These are phyloP conservation scores for Candida anglica DNA, from an alignment of 805 yeast genomes.

Conservation along the genomic window DNA sequence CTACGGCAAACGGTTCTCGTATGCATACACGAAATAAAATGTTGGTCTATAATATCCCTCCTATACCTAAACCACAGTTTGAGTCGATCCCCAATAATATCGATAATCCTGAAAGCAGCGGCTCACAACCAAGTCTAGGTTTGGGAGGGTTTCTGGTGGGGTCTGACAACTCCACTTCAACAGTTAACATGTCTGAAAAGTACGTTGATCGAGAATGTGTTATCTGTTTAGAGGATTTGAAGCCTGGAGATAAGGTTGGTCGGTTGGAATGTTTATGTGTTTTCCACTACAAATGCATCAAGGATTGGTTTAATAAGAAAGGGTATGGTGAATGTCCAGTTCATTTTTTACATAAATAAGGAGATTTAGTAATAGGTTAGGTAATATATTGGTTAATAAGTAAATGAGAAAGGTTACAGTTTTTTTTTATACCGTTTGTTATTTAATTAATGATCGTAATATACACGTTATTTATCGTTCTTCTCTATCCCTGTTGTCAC, in stretches of 20 bases:
- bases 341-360: constrained; percentile 43
- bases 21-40: constrained; percentile 60
- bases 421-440: constrained; percentile 1
- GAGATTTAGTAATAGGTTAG: no score
- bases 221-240: constrained; percentile 86
- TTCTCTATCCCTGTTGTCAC: constrained; percentile 32
- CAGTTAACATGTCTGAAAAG: constrained; percentile 14
- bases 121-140: not conserved
- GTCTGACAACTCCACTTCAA: constrained; percentile 16
- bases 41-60: constrained; percentile 69
- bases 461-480: constrained; percentile 24
- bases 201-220: constrained; percentile 74
- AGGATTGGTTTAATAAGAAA: constrained; percentile 84
- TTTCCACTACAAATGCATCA: constrained; percentile 87
- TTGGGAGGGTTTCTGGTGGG: constrained; percentile 11
- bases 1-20: constrained; percentile 11
- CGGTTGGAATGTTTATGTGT: constrained; percentile 91
- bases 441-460: no score
- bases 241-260: constrained; percentile 85
- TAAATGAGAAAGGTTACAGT: not conserved
- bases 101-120: not conserved
- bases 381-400: no score
- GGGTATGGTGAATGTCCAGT: constrained; percentile 88
- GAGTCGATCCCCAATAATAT: constrained; percentile 21
- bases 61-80: constrained; percentile 38